These are phyloP conservation scores for Hyaloscypha bicolor DNA, from an alignment of 495 filamentous ascomycete species.

Conservation along the genomic window DNA sequence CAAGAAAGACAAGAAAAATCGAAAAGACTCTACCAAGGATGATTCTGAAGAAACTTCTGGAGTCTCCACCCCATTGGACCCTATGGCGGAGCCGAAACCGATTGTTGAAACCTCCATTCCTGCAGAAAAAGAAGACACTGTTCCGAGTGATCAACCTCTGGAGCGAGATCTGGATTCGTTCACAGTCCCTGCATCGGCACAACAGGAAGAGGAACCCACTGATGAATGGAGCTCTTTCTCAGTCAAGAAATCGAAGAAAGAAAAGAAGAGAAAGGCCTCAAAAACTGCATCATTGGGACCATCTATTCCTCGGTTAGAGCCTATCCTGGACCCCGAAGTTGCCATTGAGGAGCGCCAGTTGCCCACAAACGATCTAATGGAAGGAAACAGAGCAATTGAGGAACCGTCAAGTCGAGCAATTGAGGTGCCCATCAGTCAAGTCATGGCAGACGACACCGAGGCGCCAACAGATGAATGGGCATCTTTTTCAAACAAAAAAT, in stretches of 20 bases:
- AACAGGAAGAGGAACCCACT: constrained; percentile 2
- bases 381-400: neutral
- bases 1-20: constrained; percentile 34
- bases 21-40: constrained; percentile 5
- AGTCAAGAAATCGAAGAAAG: constrained; percentile 38
- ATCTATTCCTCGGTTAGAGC: neutral
- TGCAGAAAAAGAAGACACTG: neutral
- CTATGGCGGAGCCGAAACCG: constrained; percentile 3
- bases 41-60: constrained; percentile 13
- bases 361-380: neutral
- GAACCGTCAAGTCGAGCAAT: neutral
- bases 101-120: neutral
- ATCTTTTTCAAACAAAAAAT: constrained; percentile 21
- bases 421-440: neutral
- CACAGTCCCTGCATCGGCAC: neutral
- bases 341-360: neutral
- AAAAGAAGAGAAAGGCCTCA: constrained; percentile 29
- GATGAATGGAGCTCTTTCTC: constrained; percentile 19
- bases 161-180: neutral
- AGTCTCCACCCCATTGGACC: constrained; percentile 7
- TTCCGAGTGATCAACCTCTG: neutral
- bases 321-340: constrained; percentile 1
- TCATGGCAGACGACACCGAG: constrained; percentile 1
- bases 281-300: neutral
- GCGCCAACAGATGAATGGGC: constrained; percentile 19